Evolutionary conservation across 805 yeast genomes (phyloP).

Genomic region (Cyberlindnera veronae): DNA sequence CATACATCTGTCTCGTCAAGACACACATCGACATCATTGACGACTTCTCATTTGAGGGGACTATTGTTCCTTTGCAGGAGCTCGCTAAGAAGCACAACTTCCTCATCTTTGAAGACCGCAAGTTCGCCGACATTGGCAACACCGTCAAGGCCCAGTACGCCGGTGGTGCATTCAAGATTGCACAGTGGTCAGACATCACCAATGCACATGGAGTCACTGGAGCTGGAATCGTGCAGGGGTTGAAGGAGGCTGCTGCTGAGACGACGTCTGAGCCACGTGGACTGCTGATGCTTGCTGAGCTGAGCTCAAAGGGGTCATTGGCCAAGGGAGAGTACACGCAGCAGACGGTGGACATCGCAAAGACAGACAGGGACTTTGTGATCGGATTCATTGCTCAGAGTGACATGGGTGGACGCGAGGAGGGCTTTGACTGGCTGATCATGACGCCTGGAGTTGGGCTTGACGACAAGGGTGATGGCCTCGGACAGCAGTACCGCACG

Average conservation of each 20-base stretch:
- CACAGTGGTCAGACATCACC: conserved; percentile 94
- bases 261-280: conserved; percentile 81
- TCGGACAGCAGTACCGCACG: conserved; percentile 96
- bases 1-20: conserved; percentile 86
- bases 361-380: conserved; percentile 81
- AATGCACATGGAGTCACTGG: conserved; percentile 99
- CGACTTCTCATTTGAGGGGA: conserved; percentile 80
- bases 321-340: conserved; percentile 90
- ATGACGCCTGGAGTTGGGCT: conserved; percentile 99
- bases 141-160: conserved; percentile 93
- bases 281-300: conserved; percentile 89
- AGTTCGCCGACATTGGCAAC: conserved; percentile 97
- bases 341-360: conserved; percentile 87
- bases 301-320: conserved; percentile 88
- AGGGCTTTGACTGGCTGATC: conserved; percentile 90
- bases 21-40: conserved; percentile 93
- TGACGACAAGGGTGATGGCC: conserved; percentile 91
- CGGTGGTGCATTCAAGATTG: conserved; percentile 85
- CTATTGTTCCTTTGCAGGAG: conserved; percentile 68
- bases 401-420: conserved; percentile 77
- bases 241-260: conserved; percentile 70
- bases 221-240: conserved; percentile 84
- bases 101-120: conserved; percentile 93
- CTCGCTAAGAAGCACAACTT: conserved; percentile 81
- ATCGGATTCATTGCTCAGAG: conserved; percentile 96